phyloP scores from a whole-genome alignment of 2,329 filamentous ascomycete species.

The Xylaria sp. region DNA sequence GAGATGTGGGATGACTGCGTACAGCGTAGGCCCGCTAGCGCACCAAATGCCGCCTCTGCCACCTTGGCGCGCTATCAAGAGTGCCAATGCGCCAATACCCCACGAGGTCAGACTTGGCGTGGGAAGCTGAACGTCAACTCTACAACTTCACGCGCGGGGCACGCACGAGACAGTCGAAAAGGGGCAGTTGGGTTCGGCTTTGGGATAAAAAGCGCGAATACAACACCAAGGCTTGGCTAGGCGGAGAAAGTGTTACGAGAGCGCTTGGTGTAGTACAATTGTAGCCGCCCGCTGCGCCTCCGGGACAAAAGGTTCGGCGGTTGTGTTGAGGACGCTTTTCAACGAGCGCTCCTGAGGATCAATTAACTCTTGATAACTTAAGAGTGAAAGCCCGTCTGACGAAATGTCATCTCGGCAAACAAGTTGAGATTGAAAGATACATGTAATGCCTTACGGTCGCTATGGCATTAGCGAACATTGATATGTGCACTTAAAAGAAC shows the following conservation, averaged over 20 bases:
- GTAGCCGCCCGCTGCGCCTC: not conserved
- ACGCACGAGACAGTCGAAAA: not conserved
- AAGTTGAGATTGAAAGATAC: not conserved
- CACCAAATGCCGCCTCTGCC: slow-evolving; percentile 27
- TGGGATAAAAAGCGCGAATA: no score
- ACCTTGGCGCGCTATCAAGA: slow-evolving; percentile 17
- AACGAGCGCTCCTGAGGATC: not conserved
- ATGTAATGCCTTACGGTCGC: not conserved
- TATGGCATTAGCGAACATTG: not conserved
- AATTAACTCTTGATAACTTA: not conserved
- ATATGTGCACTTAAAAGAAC: not conserved
- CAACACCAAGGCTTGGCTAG: not conserved
- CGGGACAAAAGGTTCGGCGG: not conserved
- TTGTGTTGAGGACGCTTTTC: not conserved
- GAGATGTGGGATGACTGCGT: slow-evolving; percentile 6
- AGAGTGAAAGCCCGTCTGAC: not conserved
- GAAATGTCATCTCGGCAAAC: not conserved
- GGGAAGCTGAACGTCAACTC: not conserved
- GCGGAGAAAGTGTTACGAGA: not conserved
- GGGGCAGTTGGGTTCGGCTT: not conserved
- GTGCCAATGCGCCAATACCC: slow-evolving; percentile 14
- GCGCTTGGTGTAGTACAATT: not conserved
- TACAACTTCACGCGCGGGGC: not conserved
- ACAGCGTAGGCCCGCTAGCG: slow-evolving; percentile 6
- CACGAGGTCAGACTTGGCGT: slow-evolving; percentile 24